Evolutionary conservation across 2,329 filamentous ascomycete species (phyloP).

Genomic region (Achaetomium macrosporum): DNA sequence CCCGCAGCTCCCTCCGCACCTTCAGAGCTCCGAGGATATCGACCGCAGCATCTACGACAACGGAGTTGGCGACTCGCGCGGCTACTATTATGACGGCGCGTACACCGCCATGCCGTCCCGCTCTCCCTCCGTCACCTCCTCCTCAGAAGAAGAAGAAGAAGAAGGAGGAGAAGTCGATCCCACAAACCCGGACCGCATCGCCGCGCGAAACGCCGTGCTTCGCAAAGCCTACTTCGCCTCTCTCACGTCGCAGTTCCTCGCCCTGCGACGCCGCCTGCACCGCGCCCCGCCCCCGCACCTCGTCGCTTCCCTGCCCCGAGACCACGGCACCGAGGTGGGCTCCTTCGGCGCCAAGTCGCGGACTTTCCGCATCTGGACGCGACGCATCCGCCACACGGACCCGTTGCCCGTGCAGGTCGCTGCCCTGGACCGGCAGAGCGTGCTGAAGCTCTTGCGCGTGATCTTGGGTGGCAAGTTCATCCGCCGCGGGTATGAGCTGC

Average conservation of each 20-base stretch:
- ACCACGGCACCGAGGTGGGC: constrained; percentile 51
- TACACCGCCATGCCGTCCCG: constrained; percentile 59
- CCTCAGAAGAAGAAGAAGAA: constrained; percentile 21
- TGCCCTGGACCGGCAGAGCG: constrained; percentile 59
- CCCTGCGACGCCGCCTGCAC: constrained; percentile 58
- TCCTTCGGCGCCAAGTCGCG: constrained; percentile 46
- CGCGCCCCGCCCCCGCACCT: constrained; percentile 47
- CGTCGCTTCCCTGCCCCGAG: constrained; percentile 46
- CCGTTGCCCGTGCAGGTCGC: constrained; percentile 55
- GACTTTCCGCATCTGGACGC: constrained; percentile 47
- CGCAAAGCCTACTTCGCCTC: constrained; percentile 62
- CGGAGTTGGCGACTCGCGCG: constrained; percentile 49
- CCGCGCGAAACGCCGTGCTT: constrained; percentile 35
- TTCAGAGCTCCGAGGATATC: constrained; percentile 27
- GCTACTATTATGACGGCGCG: constrained; percentile 71
- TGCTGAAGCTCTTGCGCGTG: constrained; percentile 61
- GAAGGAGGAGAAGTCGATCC: constrained; percentile 23
- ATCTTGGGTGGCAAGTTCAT: constrained; percentile 60
- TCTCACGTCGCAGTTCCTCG: constrained; percentile 58
- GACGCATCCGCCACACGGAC: constrained; percentile 46
- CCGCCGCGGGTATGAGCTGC: constrained; percentile 52
- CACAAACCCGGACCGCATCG: constrained; percentile 22
- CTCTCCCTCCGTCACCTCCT: constrained; percentile 18
- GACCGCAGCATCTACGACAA: constrained; percentile 43
- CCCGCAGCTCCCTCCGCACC: constrained; percentile 42